phyloP scores from a whole-genome alignment of 495 filamentous ascomycete species.

The Podospora pseudocomata region DNA sequence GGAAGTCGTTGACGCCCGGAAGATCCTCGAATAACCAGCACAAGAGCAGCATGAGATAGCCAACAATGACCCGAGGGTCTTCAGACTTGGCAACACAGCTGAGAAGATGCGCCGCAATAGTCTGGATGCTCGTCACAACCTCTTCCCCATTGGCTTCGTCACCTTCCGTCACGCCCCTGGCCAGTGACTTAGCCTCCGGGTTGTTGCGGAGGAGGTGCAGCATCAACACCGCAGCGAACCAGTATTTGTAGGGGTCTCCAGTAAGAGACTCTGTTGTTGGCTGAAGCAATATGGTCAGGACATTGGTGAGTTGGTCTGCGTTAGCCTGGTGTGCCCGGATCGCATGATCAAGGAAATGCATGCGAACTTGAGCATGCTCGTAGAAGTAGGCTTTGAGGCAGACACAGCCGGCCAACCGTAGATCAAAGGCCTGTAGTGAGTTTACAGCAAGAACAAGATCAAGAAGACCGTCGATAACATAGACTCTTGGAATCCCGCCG shows the following conservation, averaged over 20 bases:
- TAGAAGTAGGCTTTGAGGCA: slow-evolving; percentile 91
- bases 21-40: slow-evolving; percentile 92
- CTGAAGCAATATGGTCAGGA: slow-evolving; percentile 72
- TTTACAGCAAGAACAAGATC: slow-evolving; percentile 73
- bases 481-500: slow-evolving; percentile 58
- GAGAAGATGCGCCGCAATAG: slow-evolving; percentile 76
- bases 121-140: slow-evolving; percentile 90
- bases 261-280: slow-evolving; percentile 54
- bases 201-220: slow-evolving; percentile 87
- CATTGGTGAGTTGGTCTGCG: slow-evolving; percentile 83
- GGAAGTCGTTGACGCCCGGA: slow-evolving; percentile 86
- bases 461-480: slow-evolving; percentile 91
- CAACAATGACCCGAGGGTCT: slow-evolving; percentile 78
- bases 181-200: slow-evolving; percentile 69
- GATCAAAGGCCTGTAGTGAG: slow-evolving; percentile 65
- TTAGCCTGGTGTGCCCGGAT: slow-evolving; percentile 82
- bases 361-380: slow-evolving; percentile 70
- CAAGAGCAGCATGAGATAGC: slow-evolving; percentile 88
- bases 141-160: slow-evolving; percentile 90
- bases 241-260: slow-evolving; percentile 83
- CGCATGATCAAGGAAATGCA: slow-evolving; percentile 81
- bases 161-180: slow-evolving; percentile 82
- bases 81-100: slow-evolving; percentile 63
- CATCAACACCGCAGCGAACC: slow-evolving; percentile 88
- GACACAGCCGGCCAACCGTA: slow-evolving; percentile 78